Percentiles rank a stretch among this genome's conserved stretches.
Evolutionary conservation across 495 filamentous ascomycete species (phyloP).

Genomic region (Cercophora samala): DNA sequence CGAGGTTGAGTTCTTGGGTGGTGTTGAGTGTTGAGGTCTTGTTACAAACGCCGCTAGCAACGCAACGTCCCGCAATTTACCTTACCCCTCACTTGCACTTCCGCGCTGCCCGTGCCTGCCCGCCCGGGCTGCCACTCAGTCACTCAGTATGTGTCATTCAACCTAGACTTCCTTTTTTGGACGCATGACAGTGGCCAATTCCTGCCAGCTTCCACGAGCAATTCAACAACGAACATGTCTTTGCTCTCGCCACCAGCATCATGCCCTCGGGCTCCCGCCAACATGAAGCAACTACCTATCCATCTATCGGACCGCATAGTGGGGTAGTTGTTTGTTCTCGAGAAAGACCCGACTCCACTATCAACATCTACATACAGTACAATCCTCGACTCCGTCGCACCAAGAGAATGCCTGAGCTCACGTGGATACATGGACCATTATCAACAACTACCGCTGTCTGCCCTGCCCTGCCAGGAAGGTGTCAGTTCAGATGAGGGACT

Average conservation of each 20-base stretch:
- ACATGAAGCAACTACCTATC: slow-evolving; percentile 1
- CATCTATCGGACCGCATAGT: not conserved
- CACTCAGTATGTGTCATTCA: slow-evolving; percentile 5
- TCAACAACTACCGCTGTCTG: not conserved
- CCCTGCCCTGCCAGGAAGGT: slow-evolving; percentile 8
- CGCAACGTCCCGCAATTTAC: not conserved
- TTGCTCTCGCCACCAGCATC: slow-evolving; percentile 11
- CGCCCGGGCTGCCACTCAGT: too few species aligned
- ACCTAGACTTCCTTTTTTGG: not conserved
- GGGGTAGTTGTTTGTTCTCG: not conserved
- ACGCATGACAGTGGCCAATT: slow-evolving; percentile 10
- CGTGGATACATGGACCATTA: not conserved
- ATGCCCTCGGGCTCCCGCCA: not conserved
- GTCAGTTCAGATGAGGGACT: not conserved
- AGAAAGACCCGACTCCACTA: not conserved
- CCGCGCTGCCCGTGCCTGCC: not conserved
- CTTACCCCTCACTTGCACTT: not conserved
- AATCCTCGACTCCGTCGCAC: not conserved
- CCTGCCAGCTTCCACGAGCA: not conserved
- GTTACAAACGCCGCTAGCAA: not conserved
- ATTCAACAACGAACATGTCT: not conserved
- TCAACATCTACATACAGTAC: too few species aligned
- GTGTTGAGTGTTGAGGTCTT: not conserved
- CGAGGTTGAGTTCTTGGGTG: not conserved
- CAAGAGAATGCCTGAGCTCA: not conserved